Evolutionary conservation across 192 early-diverging fungal genomes (phyloP).

Genomic region (Rhizophlyctis rosea): DNA sequence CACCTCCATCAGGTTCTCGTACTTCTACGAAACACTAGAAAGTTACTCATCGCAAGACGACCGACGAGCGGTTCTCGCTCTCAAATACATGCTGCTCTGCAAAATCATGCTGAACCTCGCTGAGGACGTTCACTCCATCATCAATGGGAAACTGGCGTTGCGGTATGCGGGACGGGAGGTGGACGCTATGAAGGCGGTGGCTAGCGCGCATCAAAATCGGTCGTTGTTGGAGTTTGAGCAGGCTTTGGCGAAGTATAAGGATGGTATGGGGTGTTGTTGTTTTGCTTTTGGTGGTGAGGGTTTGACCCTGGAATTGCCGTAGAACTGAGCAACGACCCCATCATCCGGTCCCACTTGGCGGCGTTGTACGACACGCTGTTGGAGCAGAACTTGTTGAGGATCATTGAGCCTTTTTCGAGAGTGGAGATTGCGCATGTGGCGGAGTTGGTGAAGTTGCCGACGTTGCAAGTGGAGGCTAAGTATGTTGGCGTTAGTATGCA

Average conservation of each 20-base stretch:
- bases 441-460: slow-evolving; percentile 86
- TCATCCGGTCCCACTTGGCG: slow-evolving; percentile 88
- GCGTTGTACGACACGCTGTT: slow-evolving; percentile 93
- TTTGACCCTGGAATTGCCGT: not conserved
- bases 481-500: slow-evolving; percentile 7
- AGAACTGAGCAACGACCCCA: slow-evolving; percentile 90
- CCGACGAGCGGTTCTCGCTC: slow-evolving; percentile 76
- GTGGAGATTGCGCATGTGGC: slow-evolving; percentile 97
- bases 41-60: slow-evolving; percentile 89
- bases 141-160: slow-evolving; percentile 88
- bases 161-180: slow-evolving; percentile 86
- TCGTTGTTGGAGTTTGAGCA: slow-evolving; percentile 95
- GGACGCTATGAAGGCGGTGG: slow-evolving; percentile 91
- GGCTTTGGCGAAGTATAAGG: slow-evolving; percentile 79
- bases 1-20: slow-evolving; percentile 75
- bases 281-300: slow-evolving; percentile 5
- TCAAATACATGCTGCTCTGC: slow-evolving; percentile 98
- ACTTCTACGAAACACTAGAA: slow-evolving; percentile 99
- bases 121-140: slow-evolving; percentile 88
- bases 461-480: slow-evolving; percentile 92
- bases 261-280: slow-evolving; percentile 45
- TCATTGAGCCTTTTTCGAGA: slow-evolving; percentile 97
- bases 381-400: slow-evolving; percentile 92
- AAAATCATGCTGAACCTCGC: slow-evolving; percentile 99
- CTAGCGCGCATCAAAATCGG: slow-evolving; percentile 94